phyloP scores from a whole-genome alignment of 805 yeast genomes.

The Martiniozyma abietophila region DNA sequence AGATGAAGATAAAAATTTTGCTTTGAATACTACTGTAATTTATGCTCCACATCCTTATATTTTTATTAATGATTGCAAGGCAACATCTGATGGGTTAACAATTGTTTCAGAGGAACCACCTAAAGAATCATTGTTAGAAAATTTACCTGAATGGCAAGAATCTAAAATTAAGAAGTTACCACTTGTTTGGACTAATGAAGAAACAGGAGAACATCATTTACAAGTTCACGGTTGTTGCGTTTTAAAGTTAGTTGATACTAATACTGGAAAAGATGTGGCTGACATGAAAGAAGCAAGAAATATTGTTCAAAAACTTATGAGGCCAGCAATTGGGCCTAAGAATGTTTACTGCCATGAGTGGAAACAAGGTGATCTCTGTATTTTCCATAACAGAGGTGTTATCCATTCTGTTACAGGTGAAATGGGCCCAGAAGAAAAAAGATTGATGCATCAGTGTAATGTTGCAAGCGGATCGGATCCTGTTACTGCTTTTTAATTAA shows the following conservation, averaged over 20 bases:
- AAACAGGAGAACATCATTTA: conserved; percentile 70
- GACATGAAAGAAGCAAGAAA: conserved; percentile 68
- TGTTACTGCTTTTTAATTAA: neutral
- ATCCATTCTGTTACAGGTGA: conserved; percentile 93
- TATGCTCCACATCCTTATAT: conserved; percentile 94
- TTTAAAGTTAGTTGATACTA: conserved; percentile 44
- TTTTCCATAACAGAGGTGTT: conserved; percentile 82
- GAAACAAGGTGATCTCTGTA: conserved; percentile 76
- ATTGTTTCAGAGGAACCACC: conserved; percentile 63
- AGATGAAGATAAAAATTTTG: conserved; percentile 64
- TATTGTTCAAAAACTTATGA: conserved; percentile 63
- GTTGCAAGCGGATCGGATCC: conserved; percentile 80
- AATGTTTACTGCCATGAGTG: conserved; percentile 75
- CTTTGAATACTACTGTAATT: conserved; percentile 68
- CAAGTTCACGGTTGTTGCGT: conserved; percentile 89
- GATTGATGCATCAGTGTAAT: conserved; percentile 92
- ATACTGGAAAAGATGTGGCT: conserved; percentile 50
- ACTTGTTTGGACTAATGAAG: conserved; percentile 87
- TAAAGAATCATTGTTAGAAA: conserved; percentile 54
- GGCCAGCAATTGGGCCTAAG: conserved; percentile 74
- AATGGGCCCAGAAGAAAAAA: conserved; percentile 63
- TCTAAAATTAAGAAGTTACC: conserved; percentile 70
- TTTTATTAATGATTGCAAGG: conserved; percentile 68
- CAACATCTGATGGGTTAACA: conserved; percentile 79
- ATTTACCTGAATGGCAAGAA: conserved; percentile 79